A percentile compares a stretch with the other conserved stretches of the same genome.
Conservation (phyloP, 1,284 basidiomycete species). For the Porogramme epimiltina region DNA sequence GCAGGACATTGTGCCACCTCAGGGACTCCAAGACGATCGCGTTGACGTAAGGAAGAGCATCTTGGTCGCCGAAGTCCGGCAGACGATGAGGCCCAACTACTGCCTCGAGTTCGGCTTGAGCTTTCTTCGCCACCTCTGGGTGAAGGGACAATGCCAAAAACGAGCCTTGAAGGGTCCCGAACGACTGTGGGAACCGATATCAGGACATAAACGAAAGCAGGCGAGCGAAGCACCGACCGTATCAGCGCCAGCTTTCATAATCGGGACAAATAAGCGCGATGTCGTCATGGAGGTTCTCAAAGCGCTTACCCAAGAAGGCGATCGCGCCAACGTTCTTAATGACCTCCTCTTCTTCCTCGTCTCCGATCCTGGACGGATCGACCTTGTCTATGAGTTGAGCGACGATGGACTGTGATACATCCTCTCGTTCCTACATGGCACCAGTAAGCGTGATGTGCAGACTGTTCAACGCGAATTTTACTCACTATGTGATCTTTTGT, state of each 20-base stretch:
- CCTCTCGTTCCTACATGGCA: not conserved
- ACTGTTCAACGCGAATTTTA: not conserved
- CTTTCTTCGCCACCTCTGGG: constrained; percentile 31
- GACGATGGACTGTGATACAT: not conserved
- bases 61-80: constrained; percentile 33
- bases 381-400: not conserved
- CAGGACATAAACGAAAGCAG: not conserved
- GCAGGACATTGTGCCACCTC: not conserved
- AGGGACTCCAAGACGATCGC: constrained; percentile 35
- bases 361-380: not conserved
- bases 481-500: not conserved
- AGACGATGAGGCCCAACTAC: constrained; percentile 32
- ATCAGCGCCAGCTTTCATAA: not conserved
- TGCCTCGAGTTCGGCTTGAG: constrained; percentile 34
- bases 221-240: not conserved
- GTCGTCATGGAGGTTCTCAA: no score
- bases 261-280: not conserved
- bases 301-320: constrained; percentile 2
- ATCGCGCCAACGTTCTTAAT: constrained; percentile 3
- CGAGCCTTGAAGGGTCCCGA: constrained; percentile 5
- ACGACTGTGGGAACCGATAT: not conserved
- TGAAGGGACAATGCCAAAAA: constrained; percentile 31
- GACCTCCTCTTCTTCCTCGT: not conserved
- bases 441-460: not conserved
- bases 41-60: constrained; percentile 31